phyloP scores from a whole-genome alignment of 495 filamentous ascomycete genomes.

The Chaetomium tenue region DNA sequence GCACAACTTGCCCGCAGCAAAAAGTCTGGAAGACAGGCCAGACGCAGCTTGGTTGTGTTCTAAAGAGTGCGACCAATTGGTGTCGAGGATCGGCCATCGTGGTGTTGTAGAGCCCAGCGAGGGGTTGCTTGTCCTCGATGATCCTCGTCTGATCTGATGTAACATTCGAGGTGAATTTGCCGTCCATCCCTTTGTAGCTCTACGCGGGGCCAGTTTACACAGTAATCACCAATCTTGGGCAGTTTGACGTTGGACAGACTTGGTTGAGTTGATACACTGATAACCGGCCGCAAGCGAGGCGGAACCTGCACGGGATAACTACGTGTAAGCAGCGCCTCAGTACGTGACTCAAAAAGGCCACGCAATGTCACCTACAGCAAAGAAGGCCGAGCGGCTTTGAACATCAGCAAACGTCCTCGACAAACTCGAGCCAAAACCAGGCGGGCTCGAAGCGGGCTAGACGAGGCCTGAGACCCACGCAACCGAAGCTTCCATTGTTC shows the following conservation, averaged over 20 bases:
- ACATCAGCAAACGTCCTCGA: too few relatives aligned
- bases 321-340: too few relatives aligned
- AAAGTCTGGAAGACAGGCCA: not conserved
- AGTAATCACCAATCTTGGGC: not conserved
- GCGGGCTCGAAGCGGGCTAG: too few relatives aligned
- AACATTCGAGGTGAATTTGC: too few relatives aligned
- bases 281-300: too few relatives aligned
- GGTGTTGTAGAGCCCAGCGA: slow-evolving; percentile 24
- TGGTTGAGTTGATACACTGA: too few relatives aligned
- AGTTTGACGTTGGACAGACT: too few relatives aligned
- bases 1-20: not conserved
- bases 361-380: too few relatives aligned
- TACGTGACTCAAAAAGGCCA: too few relatives aligned
- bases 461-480: not conserved
- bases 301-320: too few relatives aligned
- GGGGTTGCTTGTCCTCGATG: slow-evolving; percentile 5
- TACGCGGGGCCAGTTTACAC: not conserved
- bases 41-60: not conserved
- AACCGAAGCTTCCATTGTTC: not conserved
- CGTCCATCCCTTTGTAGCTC: not conserved
- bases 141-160: not conserved
- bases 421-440: too few relatives aligned
- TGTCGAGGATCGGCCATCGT: slow-evolving; percentile 21
- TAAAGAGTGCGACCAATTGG: slow-evolving; percentile 15
- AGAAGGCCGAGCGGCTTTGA: too few relatives aligned